Percentiles rank a stretch among this genome's conserved stretches.
Evolutionary conservation across 768 basidiomycete species (phyloP).

Genomic region (Boletus fagicola): DNA sequence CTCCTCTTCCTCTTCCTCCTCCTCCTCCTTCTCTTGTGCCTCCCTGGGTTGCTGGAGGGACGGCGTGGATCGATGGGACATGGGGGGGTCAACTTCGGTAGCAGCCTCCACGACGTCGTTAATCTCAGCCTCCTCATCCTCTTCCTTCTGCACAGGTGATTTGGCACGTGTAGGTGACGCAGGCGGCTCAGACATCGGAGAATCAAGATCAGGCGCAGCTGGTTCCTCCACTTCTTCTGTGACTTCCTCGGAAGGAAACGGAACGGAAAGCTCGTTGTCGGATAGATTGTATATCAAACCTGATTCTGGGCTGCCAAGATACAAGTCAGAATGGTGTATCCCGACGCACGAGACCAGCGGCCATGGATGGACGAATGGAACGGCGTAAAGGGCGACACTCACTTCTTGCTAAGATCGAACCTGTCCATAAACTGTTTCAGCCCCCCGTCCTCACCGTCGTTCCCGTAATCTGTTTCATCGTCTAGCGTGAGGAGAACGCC

Average conservation of each 20-base stretch:
- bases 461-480: conserved; percentile 36
- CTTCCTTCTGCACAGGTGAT: conserved; percentile 26
- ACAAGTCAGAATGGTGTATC: conserved; percentile 7
- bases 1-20: conserved; percentile 14
- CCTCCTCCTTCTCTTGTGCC: conserved; percentile 14
- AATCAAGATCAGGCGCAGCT: conserved; percentile 23
- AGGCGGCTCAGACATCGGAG: conserved; percentile 36
- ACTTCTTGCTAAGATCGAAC: conserved; percentile 56
- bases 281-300: conserved; percentile 41
- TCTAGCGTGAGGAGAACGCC: conserved; percentile 40
- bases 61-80: conserved; percentile 17
- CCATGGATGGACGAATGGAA: neutral
- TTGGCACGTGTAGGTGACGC: conserved; percentile 25
- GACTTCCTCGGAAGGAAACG: conserved; percentile 14
- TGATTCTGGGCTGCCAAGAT: conserved; percentile 37
- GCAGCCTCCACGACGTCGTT: conserved; percentile 11
- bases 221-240: conserved; percentile 9
- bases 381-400: conserved; percentile 21
- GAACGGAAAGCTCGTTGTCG: conserved; percentile 31
- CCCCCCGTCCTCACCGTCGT: conserved; percentile 36
- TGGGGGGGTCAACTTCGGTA: conserved; percentile 14
- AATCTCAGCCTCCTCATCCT: conserved; percentile 27
- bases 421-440: conserved; percentile 52
- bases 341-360: conserved; percentile 2
- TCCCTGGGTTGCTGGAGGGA: conserved; percentile 13